A percentile compares a stretch with the other conserved stretches of the same genome.
Evolutionary conservation across 2,329 filamentous ascomycete genomes (phyloP).

Genomic region (Scedosporium minutisporum): DNA sequence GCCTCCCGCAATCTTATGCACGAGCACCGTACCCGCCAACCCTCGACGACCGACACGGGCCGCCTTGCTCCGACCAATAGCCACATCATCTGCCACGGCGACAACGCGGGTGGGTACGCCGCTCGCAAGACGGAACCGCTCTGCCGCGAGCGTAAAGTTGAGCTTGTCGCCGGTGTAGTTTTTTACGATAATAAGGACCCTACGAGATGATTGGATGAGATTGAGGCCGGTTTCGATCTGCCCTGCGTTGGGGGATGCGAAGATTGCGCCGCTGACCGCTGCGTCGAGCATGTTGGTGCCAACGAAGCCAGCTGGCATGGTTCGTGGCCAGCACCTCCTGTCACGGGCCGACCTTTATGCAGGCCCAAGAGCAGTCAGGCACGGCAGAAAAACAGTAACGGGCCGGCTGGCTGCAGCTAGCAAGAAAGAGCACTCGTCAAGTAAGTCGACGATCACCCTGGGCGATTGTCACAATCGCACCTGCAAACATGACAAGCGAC

Average conservation of each 20-base stretch:
- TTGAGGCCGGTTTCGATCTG: constrained; percentile 32
- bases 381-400: too few species aligned
- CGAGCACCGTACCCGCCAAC: constrained; percentile 50
- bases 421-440: too few species aligned
- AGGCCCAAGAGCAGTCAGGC: too few species aligned
- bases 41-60: constrained; percentile 50
- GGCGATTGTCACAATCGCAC: too few species aligned
- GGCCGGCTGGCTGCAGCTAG: too few species aligned
- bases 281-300: constrained; percentile 50
- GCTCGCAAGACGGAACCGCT: constrained; percentile 40
- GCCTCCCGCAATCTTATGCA: constrained; percentile 47
- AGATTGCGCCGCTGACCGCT: constrained; percentile 52
- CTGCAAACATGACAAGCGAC: too few species aligned
- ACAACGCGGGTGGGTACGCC: constrained; percentile 19
- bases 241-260: constrained; percentile 52
- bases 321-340: constrained; percentile 49
- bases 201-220: constrained; percentile 27
- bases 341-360: too few species aligned
- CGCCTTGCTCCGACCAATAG: constrained; percentile 43
- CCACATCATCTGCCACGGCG: constrained; percentile 56
- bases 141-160: constrained; percentile 51
- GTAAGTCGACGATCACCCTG: too few species aligned
- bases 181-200: constrained; percentile 50
- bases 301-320: constrained; percentile 56
- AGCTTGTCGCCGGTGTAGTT: constrained; percentile 58